Evolutionary conservation across 768 basidiomycete genomes (phyloP).

Genomic region (Tylopilus sp.): DNA sequence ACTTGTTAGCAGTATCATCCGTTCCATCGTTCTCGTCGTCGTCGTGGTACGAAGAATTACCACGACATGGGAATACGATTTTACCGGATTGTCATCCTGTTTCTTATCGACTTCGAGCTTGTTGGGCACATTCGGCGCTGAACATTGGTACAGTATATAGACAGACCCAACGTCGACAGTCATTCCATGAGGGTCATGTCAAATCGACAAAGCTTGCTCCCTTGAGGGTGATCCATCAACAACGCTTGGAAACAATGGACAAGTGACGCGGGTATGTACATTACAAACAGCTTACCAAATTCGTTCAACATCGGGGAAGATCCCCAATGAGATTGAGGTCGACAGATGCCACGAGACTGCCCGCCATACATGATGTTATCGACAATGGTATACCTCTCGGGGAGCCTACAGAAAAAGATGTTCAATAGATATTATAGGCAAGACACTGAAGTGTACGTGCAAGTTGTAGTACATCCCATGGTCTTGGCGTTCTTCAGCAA

Average conservation of each 20-base stretch:
- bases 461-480: no score
- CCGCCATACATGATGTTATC: no score
- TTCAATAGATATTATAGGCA: no score
- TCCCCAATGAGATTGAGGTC: constrained; percentile 77
- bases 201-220: constrained; percentile 55
- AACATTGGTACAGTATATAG: constrained; percentile 68
- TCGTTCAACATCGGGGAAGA: constrained; percentile 62
- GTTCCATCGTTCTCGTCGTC: constrained; percentile 56
- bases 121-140: constrained; percentile 74
- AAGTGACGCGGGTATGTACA: background rate
- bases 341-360: constrained; percentile 64
- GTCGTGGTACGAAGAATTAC: constrained; percentile 67
- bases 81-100: constrained; percentile 53
- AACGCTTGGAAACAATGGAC: constrained; percentile 43
- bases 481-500: no score
- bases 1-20: constrained; percentile 65
- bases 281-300: constrained; percentile 46
- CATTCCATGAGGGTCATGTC: constrained; percentile 79
- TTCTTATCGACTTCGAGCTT: constrained; percentile 52
- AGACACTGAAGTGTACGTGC: no score
- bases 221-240: constrained; percentile 62
- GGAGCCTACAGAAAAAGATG: no score
- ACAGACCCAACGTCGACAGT: constrained; percentile 49
- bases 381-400: constrained; percentile 46
- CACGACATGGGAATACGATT: constrained; percentile 53